These are phyloP conservation scores for Xylaria flabelliformis DNA, from an alignment of 495 filamentous ascomycete genomes.

Conservation along the genomic window DNA sequence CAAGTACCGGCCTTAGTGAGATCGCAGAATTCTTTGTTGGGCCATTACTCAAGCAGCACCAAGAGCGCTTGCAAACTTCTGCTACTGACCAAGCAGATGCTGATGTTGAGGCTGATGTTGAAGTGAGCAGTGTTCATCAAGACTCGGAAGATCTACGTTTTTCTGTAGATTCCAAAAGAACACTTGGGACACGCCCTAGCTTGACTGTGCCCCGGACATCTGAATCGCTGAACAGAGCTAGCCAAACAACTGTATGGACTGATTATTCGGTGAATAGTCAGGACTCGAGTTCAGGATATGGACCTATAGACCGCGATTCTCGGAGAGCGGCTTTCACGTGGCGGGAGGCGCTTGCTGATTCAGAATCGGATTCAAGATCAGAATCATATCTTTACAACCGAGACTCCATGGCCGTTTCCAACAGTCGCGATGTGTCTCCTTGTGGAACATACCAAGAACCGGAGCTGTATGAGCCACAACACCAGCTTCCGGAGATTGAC, in stretches of 20 bases:
- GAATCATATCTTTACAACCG: constrained; percentile 35
- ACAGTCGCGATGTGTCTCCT: constrained; percentile 33
- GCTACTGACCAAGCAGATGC: constrained; percentile 20
- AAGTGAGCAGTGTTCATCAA: constrained; percentile 21
- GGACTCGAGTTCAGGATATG: constrained; percentile 45
- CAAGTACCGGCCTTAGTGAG: constrained; percentile 37
- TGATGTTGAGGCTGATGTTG: constrained; percentile 20
- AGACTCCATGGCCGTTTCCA: constrained; percentile 30
- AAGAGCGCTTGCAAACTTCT: constrained; percentile 28
- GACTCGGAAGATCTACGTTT: constrained; percentile 34
- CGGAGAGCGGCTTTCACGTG: constrained; percentile 35
- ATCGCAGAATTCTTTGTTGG: constrained; percentile 39
- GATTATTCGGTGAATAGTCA: constrained; percentile 60
- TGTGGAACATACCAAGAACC: constrained; percentile 29
- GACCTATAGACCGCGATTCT: constrained; percentile 35
- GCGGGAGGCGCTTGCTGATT: constrained; percentile 37
- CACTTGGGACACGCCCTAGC: constrained; percentile 39
- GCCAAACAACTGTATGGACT: constrained; percentile 61
- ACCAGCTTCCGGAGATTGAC: constrained; percentile 48
- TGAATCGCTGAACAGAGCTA: constrained; percentile 54
- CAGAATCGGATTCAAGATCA: constrained; percentile 40
- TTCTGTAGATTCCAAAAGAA: constrained; percentile 38
- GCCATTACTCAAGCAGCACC: constrained; percentile 34
- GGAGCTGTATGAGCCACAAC: constrained; percentile 31
- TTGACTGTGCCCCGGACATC: constrained; percentile 52